A percentile compares a stretch with the other conserved stretches of the same genome.
Conservation (phyloP, 2,329 filamentous ascomycete genomes). For the Trichophyton benhamiae region DNA sequence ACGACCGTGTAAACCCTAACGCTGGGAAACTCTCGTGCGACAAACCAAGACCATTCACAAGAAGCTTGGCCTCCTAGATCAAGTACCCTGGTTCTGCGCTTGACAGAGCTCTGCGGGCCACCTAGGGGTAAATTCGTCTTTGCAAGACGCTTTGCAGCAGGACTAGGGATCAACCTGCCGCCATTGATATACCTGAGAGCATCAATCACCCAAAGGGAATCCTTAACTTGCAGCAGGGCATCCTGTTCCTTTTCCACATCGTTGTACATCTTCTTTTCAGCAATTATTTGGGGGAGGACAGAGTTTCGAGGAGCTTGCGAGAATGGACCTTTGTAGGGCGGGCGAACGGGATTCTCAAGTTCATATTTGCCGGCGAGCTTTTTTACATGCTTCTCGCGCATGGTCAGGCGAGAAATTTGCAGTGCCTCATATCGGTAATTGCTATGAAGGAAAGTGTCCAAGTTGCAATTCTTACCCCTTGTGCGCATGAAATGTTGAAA, state of each 20-base stretch:
- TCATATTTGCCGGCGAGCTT: conserved; percentile 78
- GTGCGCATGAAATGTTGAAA: conserved; percentile 60
- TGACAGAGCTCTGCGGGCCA: conserved; percentile 20
- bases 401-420: conserved; percentile 67
- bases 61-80: conserved; percentile 76
- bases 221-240: conserved; percentile 57
- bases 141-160: conserved; percentile 32
- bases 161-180: conserved; percentile 47
- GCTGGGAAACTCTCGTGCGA: conserved; percentile 72
- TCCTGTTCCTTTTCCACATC: conserved; percentile 62
- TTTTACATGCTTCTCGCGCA: conserved; percentile 60
- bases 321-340: conserved; percentile 57
- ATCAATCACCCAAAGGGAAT: conserved; percentile 50
- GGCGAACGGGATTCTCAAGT: conserved; percentile 55
- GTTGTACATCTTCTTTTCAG: conserved; percentile 27
- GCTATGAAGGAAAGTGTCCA: conserved; percentile 75
- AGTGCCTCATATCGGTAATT: conserved; percentile 77
- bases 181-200: conserved; percentile 49
- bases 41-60: conserved; percentile 94
- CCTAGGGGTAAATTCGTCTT: conserved; percentile 18
- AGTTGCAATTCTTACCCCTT: conserved; percentile 28
- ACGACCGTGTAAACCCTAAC: conserved; percentile 80
- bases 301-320: conserved; percentile 64
- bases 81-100: conserved; percentile 52
- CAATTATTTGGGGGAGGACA: conserved; percentile 49